Percentiles rank a stretch among this genome's conserved stretches.
phyloP scores from a whole-genome alignment of 2,329 filamentous ascomycete genomes.

The Alternaria sp. region DNA sequence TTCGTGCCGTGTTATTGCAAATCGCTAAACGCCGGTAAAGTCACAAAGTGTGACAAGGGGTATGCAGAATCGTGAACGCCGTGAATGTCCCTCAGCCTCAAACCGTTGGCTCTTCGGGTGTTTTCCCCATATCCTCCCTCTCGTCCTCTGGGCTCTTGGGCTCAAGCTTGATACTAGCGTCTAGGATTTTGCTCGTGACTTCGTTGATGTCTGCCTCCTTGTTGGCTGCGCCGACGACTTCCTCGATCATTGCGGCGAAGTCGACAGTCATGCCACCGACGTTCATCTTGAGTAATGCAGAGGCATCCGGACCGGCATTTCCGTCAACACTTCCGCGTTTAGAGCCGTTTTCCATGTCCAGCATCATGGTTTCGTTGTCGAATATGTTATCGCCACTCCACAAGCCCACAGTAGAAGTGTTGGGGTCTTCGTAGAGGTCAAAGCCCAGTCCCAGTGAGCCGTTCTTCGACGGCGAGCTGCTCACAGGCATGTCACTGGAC shows the following conservation, averaged over 20 bases:
- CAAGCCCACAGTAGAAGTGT: constrained; percentile 39
- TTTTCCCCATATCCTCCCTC: constrained; percentile 18
- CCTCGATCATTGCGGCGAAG: constrained; percentile 47
- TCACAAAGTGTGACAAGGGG: background rate
- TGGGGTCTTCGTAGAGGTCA: constrained; percentile 47
- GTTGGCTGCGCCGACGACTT: constrained; percentile 34
- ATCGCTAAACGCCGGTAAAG: constrained; percentile 2
- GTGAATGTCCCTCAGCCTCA: background rate
- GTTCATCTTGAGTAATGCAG: constrained; percentile 32
- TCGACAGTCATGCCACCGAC: constrained; percentile 40
- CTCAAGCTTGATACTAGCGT: constrained; percentile 2
- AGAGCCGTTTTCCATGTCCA: constrained; percentile 18
- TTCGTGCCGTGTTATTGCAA: constrained; percentile 2
- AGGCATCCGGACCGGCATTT: constrained; percentile 14
- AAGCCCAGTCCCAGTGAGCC: constrained; percentile 36
- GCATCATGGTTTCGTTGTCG: constrained; percentile 36
- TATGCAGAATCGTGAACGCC: background rate
- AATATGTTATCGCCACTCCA: constrained; percentile 46
- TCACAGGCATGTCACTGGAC: constrained; percentile 45
- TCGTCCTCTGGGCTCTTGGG: constrained; percentile 13
- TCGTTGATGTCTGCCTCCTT: constrained; percentile 16
- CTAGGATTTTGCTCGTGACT: background rate
- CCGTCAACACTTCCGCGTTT: constrained; percentile 10
- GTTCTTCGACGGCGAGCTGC: constrained; percentile 42
- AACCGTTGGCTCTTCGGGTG: constrained; percentile 18